Percentiles rank a stretch among this genome's conserved stretches.
phyloP scores from a whole-genome alignment of 1,284 basidiomycete species.

The Ganoderma leucocontextum region DNA sequence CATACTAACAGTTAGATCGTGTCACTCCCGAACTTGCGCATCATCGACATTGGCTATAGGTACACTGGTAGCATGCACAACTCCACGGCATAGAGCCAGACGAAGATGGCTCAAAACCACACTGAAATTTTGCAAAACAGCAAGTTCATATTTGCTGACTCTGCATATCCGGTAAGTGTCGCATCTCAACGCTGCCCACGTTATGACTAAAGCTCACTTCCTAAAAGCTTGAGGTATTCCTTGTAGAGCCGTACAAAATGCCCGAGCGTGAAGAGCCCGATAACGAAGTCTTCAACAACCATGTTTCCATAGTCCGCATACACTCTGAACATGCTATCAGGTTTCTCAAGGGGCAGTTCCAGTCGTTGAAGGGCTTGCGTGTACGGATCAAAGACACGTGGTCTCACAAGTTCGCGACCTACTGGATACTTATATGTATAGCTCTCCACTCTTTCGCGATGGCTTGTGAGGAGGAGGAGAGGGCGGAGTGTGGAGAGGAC shows the following conservation, averaged over 20 bases:
- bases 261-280: constrained; percentile 23
- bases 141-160: not conserved
- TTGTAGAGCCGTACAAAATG: constrained; percentile 28
- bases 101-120: not conserved
- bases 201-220: too few relatives aligned
- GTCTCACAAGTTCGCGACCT: not conserved
- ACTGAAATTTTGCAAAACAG: not conserved
- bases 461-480: not conserved
- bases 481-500: not conserved
- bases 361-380: not conserved
- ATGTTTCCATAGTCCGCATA: constrained; percentile 28
- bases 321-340: not conserved
- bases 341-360: not conserved
- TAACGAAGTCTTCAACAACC: constrained; percentile 29
- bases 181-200: too few relatives aligned
- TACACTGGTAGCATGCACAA: not conserved
- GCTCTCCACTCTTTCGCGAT: not conserved
- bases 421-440: not conserved
- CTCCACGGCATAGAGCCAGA: not conserved
- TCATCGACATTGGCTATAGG: not conserved
- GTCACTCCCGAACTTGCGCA: not conserved
- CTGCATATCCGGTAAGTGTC: not conserved
- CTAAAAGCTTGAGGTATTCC: not conserved
- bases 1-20: not conserved
- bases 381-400: not conserved